Conservation (phyloP, 306 rosid genomes). For the Biancaea sappan region DNA sequence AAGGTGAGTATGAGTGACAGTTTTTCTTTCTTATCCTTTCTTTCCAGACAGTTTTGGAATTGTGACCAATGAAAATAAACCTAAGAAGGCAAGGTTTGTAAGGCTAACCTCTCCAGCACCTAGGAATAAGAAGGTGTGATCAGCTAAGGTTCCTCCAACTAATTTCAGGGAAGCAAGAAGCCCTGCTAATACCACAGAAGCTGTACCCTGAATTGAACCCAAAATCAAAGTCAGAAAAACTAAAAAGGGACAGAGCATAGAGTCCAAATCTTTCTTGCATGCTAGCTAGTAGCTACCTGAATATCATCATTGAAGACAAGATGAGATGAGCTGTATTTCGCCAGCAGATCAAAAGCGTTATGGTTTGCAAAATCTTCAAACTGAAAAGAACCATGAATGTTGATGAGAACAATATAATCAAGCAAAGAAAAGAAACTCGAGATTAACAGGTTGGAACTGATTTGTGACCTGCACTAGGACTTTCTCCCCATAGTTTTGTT, state of each 20-base stretch:
- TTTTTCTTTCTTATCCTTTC: not conserved
- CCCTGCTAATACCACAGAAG: conserved; percentile 96
- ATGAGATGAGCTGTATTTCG: conserved; percentile 74
- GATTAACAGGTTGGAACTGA: conserved; percentile 33
- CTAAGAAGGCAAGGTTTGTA: not conserved
- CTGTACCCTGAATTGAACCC: conserved; percentile 79
- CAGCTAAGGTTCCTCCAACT: conserved; percentile 80
- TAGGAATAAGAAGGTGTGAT: conserved; percentile 89
- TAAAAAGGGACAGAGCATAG: conserved; percentile 10
- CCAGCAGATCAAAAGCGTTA: conserved; percentile 89
- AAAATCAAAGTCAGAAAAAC: conserved; percentile 31
- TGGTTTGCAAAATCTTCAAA: conserved; percentile 97
- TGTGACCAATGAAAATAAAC: not conserved
- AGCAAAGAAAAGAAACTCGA: conserved; percentile 8
- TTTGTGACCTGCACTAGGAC: conserved; percentile 77
- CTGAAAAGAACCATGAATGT: conserved; percentile 46
- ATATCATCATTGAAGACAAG: conserved; percentile 97
- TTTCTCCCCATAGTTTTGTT: conserved; percentile 96
- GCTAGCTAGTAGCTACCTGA: conserved; percentile 59
- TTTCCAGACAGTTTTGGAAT: not conserved
- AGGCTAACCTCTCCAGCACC: conserved; percentile 96
- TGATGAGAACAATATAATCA: conserved; percentile 21
- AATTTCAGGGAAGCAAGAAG: conserved; percentile 83
- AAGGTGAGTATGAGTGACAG: conserved; percentile 25
- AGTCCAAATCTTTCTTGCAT: not conserved